Conservation (phyloP, 164 flowering plant genomes). For the Sextonia rubra region DNA sequence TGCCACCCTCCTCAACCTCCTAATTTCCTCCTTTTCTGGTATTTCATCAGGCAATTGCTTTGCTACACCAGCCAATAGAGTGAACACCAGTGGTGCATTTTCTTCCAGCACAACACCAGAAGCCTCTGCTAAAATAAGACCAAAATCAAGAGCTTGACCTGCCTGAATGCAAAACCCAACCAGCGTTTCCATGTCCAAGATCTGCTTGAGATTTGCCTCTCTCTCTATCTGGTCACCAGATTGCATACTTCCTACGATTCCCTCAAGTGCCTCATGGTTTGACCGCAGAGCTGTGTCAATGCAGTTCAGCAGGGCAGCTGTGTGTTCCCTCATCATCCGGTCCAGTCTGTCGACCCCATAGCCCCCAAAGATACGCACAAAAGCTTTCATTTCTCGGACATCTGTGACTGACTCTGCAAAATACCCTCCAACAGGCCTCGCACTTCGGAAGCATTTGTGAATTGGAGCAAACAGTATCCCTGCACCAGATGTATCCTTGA, state of each 20-base stretch:
- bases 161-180: slow-evolving; percentile 93
- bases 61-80: slow-evolving; percentile 59
- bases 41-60: slow-evolving; percentile 75
- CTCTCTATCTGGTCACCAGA: slow-evolving; percentile 72
- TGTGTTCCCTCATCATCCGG: slow-evolving; percentile 86
- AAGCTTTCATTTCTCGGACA: slow-evolving; percentile 74
- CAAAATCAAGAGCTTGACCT: slow-evolving; percentile 89
- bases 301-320: slow-evolving; percentile 88
- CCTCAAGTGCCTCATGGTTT: slow-evolving; percentile 84
- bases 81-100: slow-evolving; percentile 76
- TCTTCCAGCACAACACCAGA: slow-evolving; percentile 79
- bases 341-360: slow-evolving; percentile 92
- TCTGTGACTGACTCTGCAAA: slow-evolving; percentile 92
- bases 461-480: slow-evolving; percentile 80
- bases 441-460: slow-evolving; percentile 81
- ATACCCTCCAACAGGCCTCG: slow-evolving; percentile 92
- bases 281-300: slow-evolving; percentile 84
- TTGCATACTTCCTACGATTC: slow-evolving; percentile 69
- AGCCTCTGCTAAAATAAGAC: slow-evolving; percentile 73
- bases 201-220: slow-evolving; percentile 69
- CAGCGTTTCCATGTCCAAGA: slow-evolving; percentile 81
- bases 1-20: slow-evolving; percentile 74
- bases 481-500: slow-evolving; percentile 85
- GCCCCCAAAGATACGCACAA: slow-evolving; percentile 86
- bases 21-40: slow-evolving; percentile 76